Base-by-base conservation (phyloP, 2,329 filamentous ascomycete genomes). In the Talaromyces sp. region DNA sequence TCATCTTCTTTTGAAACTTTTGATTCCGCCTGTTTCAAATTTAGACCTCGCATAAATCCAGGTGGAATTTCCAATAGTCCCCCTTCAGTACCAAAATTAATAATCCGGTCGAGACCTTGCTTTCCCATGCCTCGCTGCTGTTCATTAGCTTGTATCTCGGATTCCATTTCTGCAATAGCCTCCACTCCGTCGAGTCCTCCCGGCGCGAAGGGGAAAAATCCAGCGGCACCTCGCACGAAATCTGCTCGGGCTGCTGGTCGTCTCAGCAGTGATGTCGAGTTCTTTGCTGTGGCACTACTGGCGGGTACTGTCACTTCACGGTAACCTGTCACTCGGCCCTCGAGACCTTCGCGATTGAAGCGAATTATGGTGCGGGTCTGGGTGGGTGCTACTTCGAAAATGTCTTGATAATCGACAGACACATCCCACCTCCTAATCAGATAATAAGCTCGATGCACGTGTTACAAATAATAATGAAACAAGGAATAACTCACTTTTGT, bases 351-450 rank as follows among this genome's bases (percentile, higher is more conserved):
- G 61, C 95, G 85, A 50, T 88, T 89, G 75, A 99, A 99, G 33
- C 95, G 88, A 31, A 92, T 96, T 68, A 97, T 88, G n/a, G 93
- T 98, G 63, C 95, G 87, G 16, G 92, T 93, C 77, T 98, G 95
- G 0, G 93, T 96, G 3, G 92, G 91, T 1, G 92, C 92, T 61
- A 98, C 84, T 66, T 88, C 86, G 76, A 96, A 96, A 18, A 98
- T 84, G 62, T 92, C 87, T n/a, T 87, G 85, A 73, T 93, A 90
- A 70, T 96, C 89, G 40, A 87, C 84, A 3, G 91, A 86, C 62
- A 87, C 83, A 66, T 96, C 91, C 95, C 93, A 99, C 73, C 87
- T 81, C 68, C 82, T 83, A 62, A 14, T 65, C 56, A 56, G 60
- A 31, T 58, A 23, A 40, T 66, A 55, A 67, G 62, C 8, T 21